Evolutionary conservation across 2,329 filamentous ascomycete species (phyloP).

Genomic region (Pseudogymnoascus sp.): DNA sequence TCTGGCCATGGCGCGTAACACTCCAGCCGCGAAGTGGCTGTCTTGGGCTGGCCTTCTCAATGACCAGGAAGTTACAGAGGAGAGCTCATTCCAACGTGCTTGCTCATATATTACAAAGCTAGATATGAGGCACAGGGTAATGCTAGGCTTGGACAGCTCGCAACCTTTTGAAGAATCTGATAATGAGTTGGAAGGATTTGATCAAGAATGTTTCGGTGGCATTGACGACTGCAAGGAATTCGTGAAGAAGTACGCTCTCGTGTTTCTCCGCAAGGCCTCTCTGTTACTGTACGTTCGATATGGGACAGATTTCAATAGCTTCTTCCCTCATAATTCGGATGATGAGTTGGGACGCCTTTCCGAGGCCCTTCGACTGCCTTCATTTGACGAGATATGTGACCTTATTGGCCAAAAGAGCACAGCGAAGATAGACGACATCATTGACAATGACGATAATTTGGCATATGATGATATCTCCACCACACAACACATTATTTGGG

Average conservation of each 20-base stretch:
- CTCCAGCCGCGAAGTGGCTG: constrained; percentile 44
- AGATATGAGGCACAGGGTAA: background rate
- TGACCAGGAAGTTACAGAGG: constrained; percentile 8
- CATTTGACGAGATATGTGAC: constrained; percentile 69
- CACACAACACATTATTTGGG: constrained; percentile 42
- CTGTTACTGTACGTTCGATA: constrained; percentile 82
- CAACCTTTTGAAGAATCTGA: constrained; percentile 26
- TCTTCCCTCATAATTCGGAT: constrained; percentile 54
- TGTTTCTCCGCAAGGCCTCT: constrained; percentile 77
- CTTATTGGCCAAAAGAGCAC: constrained; percentile 32
- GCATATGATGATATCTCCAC: constrained; percentile 19
- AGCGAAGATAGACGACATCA: background rate
- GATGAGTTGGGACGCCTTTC: constrained; percentile 79
- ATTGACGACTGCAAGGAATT: constrained; percentile 50
- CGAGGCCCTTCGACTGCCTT: constrained; percentile 65
- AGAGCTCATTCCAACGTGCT: background rate
- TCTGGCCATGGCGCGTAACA: constrained; percentile 48
- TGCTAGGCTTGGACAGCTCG: constrained; percentile 13
- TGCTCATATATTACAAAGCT: background rate
- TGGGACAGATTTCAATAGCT: constrained; percentile 76
- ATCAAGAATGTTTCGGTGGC: constrained; percentile 46
- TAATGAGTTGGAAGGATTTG: constrained; percentile 30
- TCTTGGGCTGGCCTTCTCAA: constrained; percentile 16
- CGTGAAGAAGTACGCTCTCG: constrained; percentile 75
- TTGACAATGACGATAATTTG: background rate